Conservation (phyloP, 1,139 yeast species). For the Protomyces macrosporus region DNA sequence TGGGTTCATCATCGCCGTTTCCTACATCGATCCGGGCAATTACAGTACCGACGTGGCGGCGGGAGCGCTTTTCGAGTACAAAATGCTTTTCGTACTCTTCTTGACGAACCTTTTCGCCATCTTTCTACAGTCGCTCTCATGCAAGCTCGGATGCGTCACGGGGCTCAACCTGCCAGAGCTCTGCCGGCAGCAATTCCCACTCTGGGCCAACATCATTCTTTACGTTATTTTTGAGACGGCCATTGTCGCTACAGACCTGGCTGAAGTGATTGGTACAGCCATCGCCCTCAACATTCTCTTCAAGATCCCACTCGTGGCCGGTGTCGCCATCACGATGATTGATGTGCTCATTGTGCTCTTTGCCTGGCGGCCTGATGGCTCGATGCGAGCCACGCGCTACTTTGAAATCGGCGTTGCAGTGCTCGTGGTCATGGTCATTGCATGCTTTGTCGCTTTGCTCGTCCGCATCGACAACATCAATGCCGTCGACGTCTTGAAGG, state of each 20-base stretch:
- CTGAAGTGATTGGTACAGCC: slow-evolving; percentile 92
- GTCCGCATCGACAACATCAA: slow-evolving; percentile 51
- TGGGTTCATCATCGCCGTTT: slow-evolving; percentile 89
- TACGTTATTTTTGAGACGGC: slow-evolving; percentile 80
- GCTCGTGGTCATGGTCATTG: slow-evolving; percentile 73
- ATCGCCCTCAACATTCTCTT: slow-evolving; percentile 79
- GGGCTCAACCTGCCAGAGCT: slow-evolving; percentile 82
- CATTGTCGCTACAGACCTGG: slow-evolving; percentile 85
- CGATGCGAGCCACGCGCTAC: slow-evolving; percentile 67
- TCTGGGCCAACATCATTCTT: slow-evolving; percentile 54
- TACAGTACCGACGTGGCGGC: slow-evolving; percentile 93
- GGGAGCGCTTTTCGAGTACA: slow-evolving; percentile 81
- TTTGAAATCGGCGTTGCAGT: slow-evolving; percentile 77
- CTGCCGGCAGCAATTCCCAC: slow-evolving; percentile 69
- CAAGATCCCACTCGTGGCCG: slow-evolving; percentile 66
- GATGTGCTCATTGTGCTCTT: slow-evolving; percentile 80
- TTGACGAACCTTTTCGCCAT: slow-evolving; percentile 84
- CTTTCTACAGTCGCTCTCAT: slow-evolving; percentile 73
- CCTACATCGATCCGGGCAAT: slow-evolving; percentile 97
- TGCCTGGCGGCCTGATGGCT: slow-evolving; percentile 86
- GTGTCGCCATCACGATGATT: slow-evolving; percentile 73
- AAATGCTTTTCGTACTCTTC: slow-evolving; percentile 70
- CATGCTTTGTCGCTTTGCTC: slow-evolving; percentile 78
- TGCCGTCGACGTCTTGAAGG: slow-evolving; percentile 52
- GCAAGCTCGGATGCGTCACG: slow-evolving; percentile 83